Evolutionary conservation across 768 basidiomycete species (phyloP).

Genomic region (Rhizopogon roseolus): DNA sequence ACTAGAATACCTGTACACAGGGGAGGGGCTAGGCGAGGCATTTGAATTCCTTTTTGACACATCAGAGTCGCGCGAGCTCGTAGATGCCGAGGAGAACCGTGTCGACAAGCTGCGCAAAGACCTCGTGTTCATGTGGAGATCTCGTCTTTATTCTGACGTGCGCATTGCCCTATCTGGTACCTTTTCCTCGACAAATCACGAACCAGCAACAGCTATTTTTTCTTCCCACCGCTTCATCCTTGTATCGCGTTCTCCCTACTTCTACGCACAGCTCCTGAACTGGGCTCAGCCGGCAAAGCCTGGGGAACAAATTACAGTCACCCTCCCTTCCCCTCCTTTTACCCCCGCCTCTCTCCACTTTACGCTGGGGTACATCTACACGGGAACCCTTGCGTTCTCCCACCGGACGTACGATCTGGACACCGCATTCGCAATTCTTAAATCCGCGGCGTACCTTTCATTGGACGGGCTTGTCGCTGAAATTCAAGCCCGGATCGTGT

Average conservation of each 20-base stretch:
- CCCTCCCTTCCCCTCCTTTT: slow-evolving; percentile 87
- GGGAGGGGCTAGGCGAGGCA: slow-evolving; percentile 81
- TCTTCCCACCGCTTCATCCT: slow-evolving; percentile 93
- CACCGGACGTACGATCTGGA: slow-evolving; percentile 90
- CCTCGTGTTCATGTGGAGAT: slow-evolving; percentile 95
- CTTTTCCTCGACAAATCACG: slow-evolving; percentile 59
- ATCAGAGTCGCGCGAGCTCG: slow-evolving; percentile 36
- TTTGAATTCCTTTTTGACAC: slow-evolving; percentile 84
- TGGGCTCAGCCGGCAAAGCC: slow-evolving; percentile 40
- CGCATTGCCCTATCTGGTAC: slow-evolving; percentile 73
- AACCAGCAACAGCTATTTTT: slow-evolving; percentile 77
- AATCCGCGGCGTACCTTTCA: slow-evolving; percentile 75
- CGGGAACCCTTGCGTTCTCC: slow-evolving; percentile 90
- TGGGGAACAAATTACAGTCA: slow-evolving; percentile 53
- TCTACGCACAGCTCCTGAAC: slow-evolving; percentile 71
- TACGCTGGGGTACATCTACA: slow-evolving; percentile 91
- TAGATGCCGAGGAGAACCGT: slow-evolving; percentile 48
- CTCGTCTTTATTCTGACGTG: slow-evolving; percentile 89
- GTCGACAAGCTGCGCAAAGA: slow-evolving; percentile 89
- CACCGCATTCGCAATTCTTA: slow-evolving; percentile 87
- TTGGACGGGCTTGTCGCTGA: slow-evolving; percentile 73
- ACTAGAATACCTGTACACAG: slow-evolving; percentile 93
- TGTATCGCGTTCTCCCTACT: slow-evolving; percentile 85
- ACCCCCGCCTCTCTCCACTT: slow-evolving; percentile 93
- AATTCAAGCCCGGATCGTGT: slow-evolving; percentile 74